Percentiles rank a stretch among this genome's conserved stretches.
These are phyloP conservation scores for Candida ortonii DNA, from an alignment of 805 yeast genomes.

Conservation along the genomic window DNA sequence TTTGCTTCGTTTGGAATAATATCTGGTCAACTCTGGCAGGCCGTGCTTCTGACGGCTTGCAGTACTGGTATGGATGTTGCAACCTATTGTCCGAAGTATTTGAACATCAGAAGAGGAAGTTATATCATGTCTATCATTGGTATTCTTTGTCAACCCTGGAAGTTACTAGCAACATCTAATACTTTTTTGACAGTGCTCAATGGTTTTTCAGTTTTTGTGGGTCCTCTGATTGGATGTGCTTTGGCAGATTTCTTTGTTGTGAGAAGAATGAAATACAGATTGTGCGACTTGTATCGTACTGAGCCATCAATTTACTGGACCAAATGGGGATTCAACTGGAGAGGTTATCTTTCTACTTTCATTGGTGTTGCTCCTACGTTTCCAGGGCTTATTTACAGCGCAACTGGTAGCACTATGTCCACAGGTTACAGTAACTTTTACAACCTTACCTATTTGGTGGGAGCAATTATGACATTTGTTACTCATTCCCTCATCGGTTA, in stretches of 20 bases:
- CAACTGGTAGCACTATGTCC: conserved; percentile 13
- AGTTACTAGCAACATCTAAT: conserved; percentile 35
- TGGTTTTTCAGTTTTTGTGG: conserved; percentile 70
- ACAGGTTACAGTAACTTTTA: conserved; percentile 13
- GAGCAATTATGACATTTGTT: conserved; percentile 9
- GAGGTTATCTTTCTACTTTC: conserved; percentile 14
- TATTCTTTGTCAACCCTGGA: conserved; percentile 42
- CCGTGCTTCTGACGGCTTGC: conserved; percentile 38
- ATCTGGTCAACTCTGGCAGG: conserved; percentile 38
- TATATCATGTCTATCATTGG: conserved; percentile 35
- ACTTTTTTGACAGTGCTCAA: conserved; percentile 64
- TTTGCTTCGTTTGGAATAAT: conserved; percentile 40
- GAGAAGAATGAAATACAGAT: conserved; percentile 32
- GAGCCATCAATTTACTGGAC: conserved; percentile 16
- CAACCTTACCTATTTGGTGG: conserved; percentile 17
- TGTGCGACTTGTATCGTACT: conserved; percentile 22
- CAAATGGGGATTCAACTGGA: conserved; percentile 19
- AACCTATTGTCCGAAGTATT: conserved; percentile 43
- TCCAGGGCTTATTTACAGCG: conserved; percentile 19
- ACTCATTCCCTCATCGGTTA: conserved; percentile 8
- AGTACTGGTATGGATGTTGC: conserved; percentile 52
- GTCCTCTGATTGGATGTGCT: conserved; percentile 23
- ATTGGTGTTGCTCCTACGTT: conserved; percentile 18
- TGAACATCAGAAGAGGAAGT: conserved; percentile 47
- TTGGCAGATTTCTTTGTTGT: conserved; percentile 26